phyloP scores from a whole-genome alignment of 495 filamentous ascomycete species.

The Pseudomonodictys pantanalensis region DNA sequence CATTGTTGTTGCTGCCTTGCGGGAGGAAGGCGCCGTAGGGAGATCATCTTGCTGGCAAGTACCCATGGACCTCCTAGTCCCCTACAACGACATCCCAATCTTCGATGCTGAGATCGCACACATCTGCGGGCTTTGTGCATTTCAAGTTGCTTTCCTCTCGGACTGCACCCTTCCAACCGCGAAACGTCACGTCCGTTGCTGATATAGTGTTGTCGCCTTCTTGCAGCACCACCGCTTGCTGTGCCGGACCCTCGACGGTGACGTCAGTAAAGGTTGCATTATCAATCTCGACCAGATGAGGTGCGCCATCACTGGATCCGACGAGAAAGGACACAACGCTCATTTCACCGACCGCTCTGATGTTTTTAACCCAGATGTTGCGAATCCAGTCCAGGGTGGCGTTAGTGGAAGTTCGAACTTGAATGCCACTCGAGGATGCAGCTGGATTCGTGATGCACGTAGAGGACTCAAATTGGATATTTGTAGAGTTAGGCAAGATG shows the following conservation, averaged over 20 bases:
- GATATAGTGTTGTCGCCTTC: neutral
- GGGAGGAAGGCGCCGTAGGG: too few relatives aligned
- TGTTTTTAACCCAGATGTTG: slow-evolving; percentile 9
- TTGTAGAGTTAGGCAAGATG: slow-evolving; percentile 2
- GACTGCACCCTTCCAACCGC: neutral
- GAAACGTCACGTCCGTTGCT: neutral
- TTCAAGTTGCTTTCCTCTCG: neutral
- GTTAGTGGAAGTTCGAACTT: neutral
- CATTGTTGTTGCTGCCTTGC: too few relatives aligned
- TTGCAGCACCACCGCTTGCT: neutral
- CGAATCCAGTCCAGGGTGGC: slow-evolving; percentile 3
- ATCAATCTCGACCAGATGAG: neutral
- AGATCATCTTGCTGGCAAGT: too few relatives aligned
- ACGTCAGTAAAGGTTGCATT: slow-evolving; percentile 13
- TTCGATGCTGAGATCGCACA: slow-evolving; percentile 1
- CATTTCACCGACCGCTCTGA: neutral
- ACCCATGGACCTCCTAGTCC: too few relatives aligned
- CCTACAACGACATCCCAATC: slow-evolving; percentile 4
- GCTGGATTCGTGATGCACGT: slow-evolving; percentile 3
- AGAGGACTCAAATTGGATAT: slow-evolving; percentile 9
- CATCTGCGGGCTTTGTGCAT: neutral
- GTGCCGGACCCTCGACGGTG: slow-evolving; percentile 3
- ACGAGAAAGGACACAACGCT: neutral
- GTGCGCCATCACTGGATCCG: neutral
- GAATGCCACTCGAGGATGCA: neutral